Evolutionary conservation across 306 rosid genomes (phyloP), one percentile per base, ranked within the genome.

Genomic region (Parietaria judaica): DNA sequence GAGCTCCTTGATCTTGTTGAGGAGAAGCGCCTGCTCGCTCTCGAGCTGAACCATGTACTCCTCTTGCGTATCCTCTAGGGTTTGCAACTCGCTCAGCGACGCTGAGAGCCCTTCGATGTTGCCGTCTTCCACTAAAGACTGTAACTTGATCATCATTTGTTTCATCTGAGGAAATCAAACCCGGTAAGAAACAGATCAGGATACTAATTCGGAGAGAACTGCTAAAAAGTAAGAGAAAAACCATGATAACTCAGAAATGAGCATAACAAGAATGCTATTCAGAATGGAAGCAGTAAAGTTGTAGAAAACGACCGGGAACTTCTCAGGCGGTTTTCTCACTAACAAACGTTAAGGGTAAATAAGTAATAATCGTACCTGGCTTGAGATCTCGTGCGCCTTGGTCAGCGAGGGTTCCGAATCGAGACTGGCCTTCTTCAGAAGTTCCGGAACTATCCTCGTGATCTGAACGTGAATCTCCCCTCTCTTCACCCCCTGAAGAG

Each of bases 391-490:
- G 65, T 71, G 95, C 48, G 91, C 87, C 72, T 67, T 81, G 68
- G 82, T 74, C 45, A 82, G 43, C 57, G 99, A 94, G 45, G 80
- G 82, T 39, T 86, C 90, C 10, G 95, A 78, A 57, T 82, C 90
- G 66, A 81, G 55, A 70, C 88, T 86, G 23, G 56, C 17, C 76
- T 73, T 80, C 77, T 41, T 88, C 59, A 83, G 81, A 44, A 81
- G 35, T 15, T 79, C 94, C 5, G 95, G 95, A 57, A 88, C 81
- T 86, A 78, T 94, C 78, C 90, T 79, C 17, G 95, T 88, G 45
- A 94, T 77, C 71, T 83, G 94, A 72, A 94, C 60, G 66, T 88
- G 99, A 70, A 94, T 76, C 77, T 94, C 97, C 16, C 99, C 99
- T 51, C 84, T 77, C 74, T 63, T 88, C 55, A 94, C 99, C 56